Percentiles rank a stretch among this genome's conserved stretches.
phyloP scores from a whole-genome alignment of 306 rosid species.

The Lathyrus tuberosus region DNA sequence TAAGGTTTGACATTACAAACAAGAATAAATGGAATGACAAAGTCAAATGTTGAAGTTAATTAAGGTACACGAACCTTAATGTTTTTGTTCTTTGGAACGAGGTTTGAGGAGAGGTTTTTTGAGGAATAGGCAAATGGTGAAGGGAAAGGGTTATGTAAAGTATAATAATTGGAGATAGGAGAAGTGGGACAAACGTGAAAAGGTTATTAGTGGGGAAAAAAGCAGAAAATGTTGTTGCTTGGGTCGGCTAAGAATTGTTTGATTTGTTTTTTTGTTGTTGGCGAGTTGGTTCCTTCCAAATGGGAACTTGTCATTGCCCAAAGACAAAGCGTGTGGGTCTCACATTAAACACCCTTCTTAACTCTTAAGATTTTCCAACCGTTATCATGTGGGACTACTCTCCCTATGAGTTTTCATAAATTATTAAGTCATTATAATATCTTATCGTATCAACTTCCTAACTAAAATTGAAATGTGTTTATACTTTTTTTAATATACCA shows the following conservation, averaged over 20 bases:
- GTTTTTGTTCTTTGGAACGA: background rate
- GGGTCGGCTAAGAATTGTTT: background rate
- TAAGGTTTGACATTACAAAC: background rate
- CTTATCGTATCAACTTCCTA: too few relatives aligned
- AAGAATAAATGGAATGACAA: background rate
- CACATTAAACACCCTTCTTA: background rate
- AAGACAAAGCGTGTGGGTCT: slow-evolving; percentile 20
- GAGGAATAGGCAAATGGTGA: background rate
- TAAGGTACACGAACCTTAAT: slow-evolving; percentile 6
- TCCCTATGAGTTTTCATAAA: too few relatives aligned
- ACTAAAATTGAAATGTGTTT: too few relatives aligned
- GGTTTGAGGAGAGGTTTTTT: background rate
- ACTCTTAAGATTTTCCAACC: slow-evolving; percentile 20
- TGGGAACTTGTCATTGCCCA: background rate
- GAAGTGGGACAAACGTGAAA: slow-evolving; percentile 14
- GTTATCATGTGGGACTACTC: background rate
- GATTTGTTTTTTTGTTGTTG: background rate
- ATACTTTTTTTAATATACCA: too few relatives aligned
- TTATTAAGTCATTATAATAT: too few relatives aligned
- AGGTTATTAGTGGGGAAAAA: slow-evolving; percentile 4
- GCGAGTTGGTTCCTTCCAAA: background rate
- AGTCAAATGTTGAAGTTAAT: slow-evolving; percentile 34
- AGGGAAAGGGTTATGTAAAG: background rate
- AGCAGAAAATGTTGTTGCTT: background rate
- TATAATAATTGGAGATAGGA: slow-evolving; percentile 1